Conservation (phyloP, 2,329 filamentous ascomycete species). For the Claviceps sp. region DNA sequence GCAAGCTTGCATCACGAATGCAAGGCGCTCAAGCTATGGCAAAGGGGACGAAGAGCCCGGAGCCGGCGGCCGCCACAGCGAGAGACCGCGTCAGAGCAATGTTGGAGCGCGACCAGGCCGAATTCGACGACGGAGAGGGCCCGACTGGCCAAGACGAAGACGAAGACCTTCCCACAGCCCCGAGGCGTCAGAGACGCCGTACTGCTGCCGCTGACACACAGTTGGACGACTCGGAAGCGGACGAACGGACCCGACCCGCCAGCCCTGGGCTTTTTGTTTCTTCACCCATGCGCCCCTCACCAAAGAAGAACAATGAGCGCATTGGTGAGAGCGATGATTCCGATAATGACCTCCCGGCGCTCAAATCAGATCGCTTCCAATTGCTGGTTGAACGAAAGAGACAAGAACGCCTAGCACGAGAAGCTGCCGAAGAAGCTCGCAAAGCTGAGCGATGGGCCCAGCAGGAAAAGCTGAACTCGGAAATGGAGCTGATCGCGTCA, state of each 20-base stretch:
- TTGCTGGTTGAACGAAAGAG: constrained; percentile 63
- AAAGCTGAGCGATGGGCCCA: constrained; percentile 28
- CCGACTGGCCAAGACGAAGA: constrained; percentile 15
- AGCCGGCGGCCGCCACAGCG: constrained; percentile 16
- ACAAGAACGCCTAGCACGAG: constrained; percentile 53
- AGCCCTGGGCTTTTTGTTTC: constrained; percentile 42
- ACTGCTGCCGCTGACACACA: constrained; percentile 17
- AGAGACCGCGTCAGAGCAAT: constrained; percentile 28
- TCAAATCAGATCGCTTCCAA: constrained; percentile 48
- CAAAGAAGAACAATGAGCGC: constrained; percentile 14
- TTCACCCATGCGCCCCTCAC: constrained; percentile 30
- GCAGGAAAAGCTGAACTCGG: constrained; percentile 21
- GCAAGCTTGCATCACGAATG: constrained; percentile 53
- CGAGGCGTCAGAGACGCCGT: constrained; percentile 27
- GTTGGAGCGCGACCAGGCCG: constrained; percentile 19
- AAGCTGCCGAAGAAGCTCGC: constrained; percentile 43
- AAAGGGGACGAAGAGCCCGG: constrained; percentile 5
- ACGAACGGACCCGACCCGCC: constrained; percentile 10
- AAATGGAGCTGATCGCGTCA: constrained; percentile 21
- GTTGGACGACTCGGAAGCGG: constrained; percentile 10
- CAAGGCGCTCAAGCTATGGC: constrained; percentile 21
- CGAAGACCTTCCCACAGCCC: constrained; percentile 26
- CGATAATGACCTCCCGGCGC: constrained; percentile 33
- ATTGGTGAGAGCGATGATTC: constrained; percentile 24
- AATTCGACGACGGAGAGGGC: constrained; percentile 14